phyloP scores from a whole-genome alignment of 441 rosid genomes.

The Sinapis alba region DNA sequence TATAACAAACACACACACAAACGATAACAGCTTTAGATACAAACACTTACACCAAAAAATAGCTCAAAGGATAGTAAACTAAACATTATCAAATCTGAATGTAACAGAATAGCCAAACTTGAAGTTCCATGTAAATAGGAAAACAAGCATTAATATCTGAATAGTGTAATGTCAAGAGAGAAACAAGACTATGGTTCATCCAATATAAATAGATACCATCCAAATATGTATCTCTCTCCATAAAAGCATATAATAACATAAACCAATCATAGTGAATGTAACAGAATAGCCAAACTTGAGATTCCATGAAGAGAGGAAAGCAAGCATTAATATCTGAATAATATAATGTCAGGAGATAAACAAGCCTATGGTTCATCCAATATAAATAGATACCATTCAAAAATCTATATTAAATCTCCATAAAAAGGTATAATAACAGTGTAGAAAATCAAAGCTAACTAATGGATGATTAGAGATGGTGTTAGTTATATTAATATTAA shows the following conservation, averaged over 20 bases:
- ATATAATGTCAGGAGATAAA: conserved; percentile 50
- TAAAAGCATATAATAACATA: background rate
- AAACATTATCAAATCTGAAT: background rate
- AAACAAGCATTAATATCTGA: conserved; percentile 74
- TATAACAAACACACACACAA: conserved; percentile 14
- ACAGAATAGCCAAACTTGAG: conserved; percentile 82
- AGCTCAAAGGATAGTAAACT: background rate
- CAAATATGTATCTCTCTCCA: conserved; percentile 43
- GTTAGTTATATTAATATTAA: background rate
- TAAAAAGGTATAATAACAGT: background rate
- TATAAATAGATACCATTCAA: conserved; percentile 30
- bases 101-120: conserved; percentile 76
- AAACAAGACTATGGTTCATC: conserved; percentile 42
- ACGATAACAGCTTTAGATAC: background rate
- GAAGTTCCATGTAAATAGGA: conserved; percentile 49
- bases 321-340: conserved; percentile 73
- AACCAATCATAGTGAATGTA: background rate
- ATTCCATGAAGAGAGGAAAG: conserved; percentile 46
- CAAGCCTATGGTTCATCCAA: conserved; percentile 42
- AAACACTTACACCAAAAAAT: background rate
- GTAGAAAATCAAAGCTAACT: background rate
- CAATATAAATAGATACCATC: conserved; percentile 36
- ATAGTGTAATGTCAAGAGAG: conserved; percentile 48
- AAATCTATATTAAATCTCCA: conserved; percentile 44
- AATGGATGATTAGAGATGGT: background rate